Percentiles rank a stretch among this genome's conserved stretches.
phyloP scores from a whole-genome alignment of 192 early-diverging fungal species.

The Funneliformis mosseae region DNA sequence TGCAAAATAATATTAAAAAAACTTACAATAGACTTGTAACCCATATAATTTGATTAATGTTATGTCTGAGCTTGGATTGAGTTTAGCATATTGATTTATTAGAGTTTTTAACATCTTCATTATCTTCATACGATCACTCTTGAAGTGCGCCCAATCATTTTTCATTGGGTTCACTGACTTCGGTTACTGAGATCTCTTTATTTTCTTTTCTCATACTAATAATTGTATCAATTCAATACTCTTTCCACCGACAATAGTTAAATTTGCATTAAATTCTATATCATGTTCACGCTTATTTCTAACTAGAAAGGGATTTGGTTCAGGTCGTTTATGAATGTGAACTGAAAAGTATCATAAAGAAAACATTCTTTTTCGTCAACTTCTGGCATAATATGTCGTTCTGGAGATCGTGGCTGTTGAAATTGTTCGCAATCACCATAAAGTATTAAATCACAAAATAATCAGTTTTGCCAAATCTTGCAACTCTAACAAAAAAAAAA shows the following conservation, averaged over 20 bases:
- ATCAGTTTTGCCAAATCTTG: too few species aligned
- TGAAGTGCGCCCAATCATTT: constrained; percentile 3
- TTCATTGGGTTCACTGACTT: constrained; percentile 14
- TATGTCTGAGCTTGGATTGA: too few species aligned
- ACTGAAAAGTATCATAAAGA: constrained; percentile 23
- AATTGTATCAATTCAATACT: constrained; percentile 13
- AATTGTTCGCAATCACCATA: too few species aligned
- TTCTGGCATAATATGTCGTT: too few species aligned
- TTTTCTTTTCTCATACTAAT: background rate
- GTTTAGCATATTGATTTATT: constrained; percentile 1
- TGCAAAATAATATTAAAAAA: too few species aligned
- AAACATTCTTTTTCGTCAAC: background rate
- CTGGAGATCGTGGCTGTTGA: background rate
- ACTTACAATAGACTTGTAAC: too few species aligned
- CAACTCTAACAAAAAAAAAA: background rate
- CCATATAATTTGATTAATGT: too few species aligned
- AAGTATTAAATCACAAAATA: too few species aligned
- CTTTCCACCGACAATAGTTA: constrained; percentile 19
- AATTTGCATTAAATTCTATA: constrained; percentile 19
- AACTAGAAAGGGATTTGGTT: constrained; percentile 19
- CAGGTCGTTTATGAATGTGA: constrained; percentile 7
- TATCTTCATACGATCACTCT: constrained; percentile 19
- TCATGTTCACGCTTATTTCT: constrained; percentile 6
- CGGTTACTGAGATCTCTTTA: constrained; percentile 1
- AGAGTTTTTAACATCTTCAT: constrained; percentile 13